Conservation (phyloP, 73 alveolate species). For the Symbiodinium natans region DNA sequence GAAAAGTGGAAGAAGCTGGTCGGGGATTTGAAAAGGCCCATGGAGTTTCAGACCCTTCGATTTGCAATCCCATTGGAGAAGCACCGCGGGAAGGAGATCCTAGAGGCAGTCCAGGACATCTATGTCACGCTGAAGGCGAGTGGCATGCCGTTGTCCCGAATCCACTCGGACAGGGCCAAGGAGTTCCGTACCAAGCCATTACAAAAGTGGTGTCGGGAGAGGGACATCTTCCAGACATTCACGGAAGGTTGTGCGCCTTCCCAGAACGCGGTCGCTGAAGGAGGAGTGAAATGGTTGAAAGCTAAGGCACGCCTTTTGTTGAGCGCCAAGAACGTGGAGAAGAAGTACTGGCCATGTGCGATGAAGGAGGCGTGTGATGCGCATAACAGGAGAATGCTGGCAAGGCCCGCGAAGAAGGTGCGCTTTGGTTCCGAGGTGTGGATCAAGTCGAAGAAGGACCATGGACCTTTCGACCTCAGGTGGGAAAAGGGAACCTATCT, state of each 20-base stretch:
- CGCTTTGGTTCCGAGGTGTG: not conserved
- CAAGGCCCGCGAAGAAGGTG: not conserved
- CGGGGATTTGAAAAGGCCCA: not conserved
- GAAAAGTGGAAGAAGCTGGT: not conserved
- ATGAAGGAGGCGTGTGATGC: not conserved
- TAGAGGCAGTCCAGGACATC: not conserved
- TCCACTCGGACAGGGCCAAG: not conserved
- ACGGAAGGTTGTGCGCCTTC: not conserved
- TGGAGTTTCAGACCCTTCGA: not conserved
- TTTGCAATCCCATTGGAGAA: not conserved
- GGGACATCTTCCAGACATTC: not conserved
- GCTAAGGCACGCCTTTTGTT: not conserved
- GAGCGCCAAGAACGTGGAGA: not conserved
- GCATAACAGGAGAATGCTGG: not conserved
- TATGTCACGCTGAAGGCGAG: not conserved
- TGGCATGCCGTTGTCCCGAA: not conserved
- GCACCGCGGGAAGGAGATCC: not conserved
- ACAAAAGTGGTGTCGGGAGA: not conserved
- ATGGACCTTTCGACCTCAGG: no score
- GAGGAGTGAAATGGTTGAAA: not conserved
- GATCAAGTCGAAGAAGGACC: not conserved
- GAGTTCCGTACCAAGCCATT: not conserved
- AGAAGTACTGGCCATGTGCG: not conserved
- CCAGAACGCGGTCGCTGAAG: not conserved
- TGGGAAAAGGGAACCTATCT: no score